phyloP scores from a whole-genome alignment of 352 stramenopile genomes.

The Halophytophthora batemanensis region DNA sequence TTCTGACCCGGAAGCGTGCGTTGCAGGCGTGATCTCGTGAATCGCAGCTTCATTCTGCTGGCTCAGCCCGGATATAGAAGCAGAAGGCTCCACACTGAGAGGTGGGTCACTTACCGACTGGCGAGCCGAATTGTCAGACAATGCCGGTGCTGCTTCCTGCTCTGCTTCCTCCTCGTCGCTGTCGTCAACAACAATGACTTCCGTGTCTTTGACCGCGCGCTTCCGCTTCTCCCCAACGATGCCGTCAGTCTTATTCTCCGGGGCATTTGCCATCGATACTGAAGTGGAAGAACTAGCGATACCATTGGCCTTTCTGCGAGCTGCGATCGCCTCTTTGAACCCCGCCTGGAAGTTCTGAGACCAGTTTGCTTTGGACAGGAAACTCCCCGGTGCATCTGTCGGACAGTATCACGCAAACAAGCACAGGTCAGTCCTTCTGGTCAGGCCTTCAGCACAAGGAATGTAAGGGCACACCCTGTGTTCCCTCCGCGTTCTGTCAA shows the following conservation, averaged over 20 bases:
- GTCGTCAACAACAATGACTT: constrained; percentile 64
- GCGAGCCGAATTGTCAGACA: too few relatives aligned
- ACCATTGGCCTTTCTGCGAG: neutral
- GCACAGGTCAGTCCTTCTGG: neutral
- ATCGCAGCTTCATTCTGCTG: constrained; percentile 2
- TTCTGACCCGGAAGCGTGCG: neutral
- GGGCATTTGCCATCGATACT: neutral
- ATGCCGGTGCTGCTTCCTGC: too few relatives aligned
- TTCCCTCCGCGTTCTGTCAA: neutral
- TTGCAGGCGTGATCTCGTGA: neutral
- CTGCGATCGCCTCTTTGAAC: constrained; percentile 37
- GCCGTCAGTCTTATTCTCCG: neutral
- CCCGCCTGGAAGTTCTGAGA: constrained; percentile 36
- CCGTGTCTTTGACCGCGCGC: constrained; percentile 24
- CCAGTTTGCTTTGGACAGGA: constrained; percentile 42
- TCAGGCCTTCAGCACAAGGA: too few relatives aligned
- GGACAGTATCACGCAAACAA: neutral
- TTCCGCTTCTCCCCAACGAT: constrained; percentile 41
- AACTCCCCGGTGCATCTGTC: constrained; percentile 37
- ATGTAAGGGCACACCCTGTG: too few relatives aligned
- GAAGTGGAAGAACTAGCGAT: neutral
- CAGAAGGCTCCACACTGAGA: neutral
- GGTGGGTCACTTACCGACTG: constrained; percentile 1
- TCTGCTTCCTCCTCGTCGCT: constrained; percentile 10
- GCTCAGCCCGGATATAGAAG: neutral